phyloP scores from a whole-genome alignment of 179 eudicot genomes.

The Beta macrorhiza region DNA sequence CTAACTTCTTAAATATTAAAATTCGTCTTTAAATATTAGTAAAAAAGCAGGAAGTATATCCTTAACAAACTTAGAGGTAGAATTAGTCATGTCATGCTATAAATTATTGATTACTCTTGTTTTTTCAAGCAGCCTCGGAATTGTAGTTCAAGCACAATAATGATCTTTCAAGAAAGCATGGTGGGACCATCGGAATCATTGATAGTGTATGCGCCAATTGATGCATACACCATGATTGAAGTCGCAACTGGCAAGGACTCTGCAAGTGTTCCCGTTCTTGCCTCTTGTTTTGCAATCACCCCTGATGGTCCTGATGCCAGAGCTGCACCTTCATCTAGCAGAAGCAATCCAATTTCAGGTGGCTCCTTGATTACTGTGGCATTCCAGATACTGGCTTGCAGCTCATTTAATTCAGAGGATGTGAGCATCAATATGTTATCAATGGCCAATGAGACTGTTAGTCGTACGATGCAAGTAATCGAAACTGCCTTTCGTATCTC shows the following conservation, averaged over 20 bases:
- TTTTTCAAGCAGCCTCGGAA: constrained; percentile 39
- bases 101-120: not conserved
- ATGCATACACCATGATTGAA: constrained; percentile 34
- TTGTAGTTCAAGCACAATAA: constrained; percentile 34
- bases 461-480: constrained; percentile 41
- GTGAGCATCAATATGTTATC: constrained; percentile 31
- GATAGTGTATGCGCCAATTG: constrained; percentile 59
- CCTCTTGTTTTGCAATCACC: constrained; percentile 60
- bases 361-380: constrained; percentile 60
- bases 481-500: constrained; percentile 40
- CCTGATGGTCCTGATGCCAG: constrained; percentile 38
- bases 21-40: too few species aligned
- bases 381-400: constrained; percentile 49
- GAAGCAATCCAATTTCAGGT: constrained; percentile 11
- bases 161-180: constrained; percentile 69
- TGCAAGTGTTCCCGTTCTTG: constrained; percentile 49
- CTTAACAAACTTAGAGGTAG: too few species aligned
- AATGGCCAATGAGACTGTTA: constrained; percentile 38
- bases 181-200: constrained; percentile 47
- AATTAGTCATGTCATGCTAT: not conserved
- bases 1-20: too few species aligned
- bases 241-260: constrained; percentile 47
- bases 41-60: too few species aligned
- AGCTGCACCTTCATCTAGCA: constrained; percentile 37
- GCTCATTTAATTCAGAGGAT: constrained; percentile 23